Evolutionary conservation across 1,284 basidiomycete species (phyloP), one percentile per base, ranked within the genome.

Genomic region (Tilletiopsis washingtonensis): DNA sequence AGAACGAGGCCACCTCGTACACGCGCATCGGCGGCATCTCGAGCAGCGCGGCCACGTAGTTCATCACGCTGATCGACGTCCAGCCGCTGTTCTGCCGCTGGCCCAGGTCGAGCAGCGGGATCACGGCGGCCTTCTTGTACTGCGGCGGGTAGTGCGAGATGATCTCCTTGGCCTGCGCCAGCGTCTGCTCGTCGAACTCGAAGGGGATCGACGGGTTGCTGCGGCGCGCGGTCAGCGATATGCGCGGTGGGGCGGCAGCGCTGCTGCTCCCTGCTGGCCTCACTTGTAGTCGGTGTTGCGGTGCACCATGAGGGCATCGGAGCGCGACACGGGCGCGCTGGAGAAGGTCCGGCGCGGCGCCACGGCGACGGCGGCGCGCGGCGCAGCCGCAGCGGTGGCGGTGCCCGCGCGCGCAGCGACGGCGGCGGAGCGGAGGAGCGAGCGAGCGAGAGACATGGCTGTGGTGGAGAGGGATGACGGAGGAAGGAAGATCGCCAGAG

Each of bases 1-100:
- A 98, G 78, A 98, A 98, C 11, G 91, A 94, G 12, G 94, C 93
- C 45, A 99, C 94, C 77, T 99, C 94, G 75, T 98, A 99, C 5
- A 98, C 94, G 17, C 93, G 84, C 94, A 98, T 98, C 48, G 89
- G 88, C 6, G 88, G 88, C 84, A 99, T 88, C 70, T 88, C 89
- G 47, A 98, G 80, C 34, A 93, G 77, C 40, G 69, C 61, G 2
- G 93, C 93, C 42, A 98, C 85, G 67, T 91, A 88, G 77, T 98
- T 97, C 93, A 99, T 99, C 56, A 93, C 91, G 67, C 86, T 88
- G 65, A 99, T 93, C 71, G 86, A 90, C n/a, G 91, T 93, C 89
- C 90, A 99, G 66, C 90, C 91, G 67, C 90, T 88, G 78, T 98
- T 97, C 77, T 98, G 94, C 62, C 90, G 81, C 77, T 99, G 94